Evolutionary conservation across 306 rosid genomes (phyloP), one percentile per base, ranked within the genome.

Genomic region (Castanea sativa): DNA sequence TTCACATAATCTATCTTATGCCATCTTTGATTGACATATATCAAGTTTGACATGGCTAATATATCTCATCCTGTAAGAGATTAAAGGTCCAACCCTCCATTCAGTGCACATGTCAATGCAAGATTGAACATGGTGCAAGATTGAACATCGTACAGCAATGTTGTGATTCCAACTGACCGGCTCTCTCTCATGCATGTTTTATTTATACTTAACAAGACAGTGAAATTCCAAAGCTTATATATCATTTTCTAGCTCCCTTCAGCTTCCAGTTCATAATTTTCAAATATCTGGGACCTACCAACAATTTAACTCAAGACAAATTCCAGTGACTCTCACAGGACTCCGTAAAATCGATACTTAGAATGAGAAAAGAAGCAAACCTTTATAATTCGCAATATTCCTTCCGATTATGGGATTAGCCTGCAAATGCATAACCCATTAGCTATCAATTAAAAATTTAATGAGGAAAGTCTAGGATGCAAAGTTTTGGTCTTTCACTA

Each of bases 351-450:
- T 79, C 4, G 59, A 69, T 73, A 79, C 21, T 9, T 63, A 38
- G 74, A 29, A 55, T 6, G 32, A 75, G 70, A 43, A 59, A 78
- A 77, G 76, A 60, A 35, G 74, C 89, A 81, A 55, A 95, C 99
- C 99, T 91, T 85, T 87, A 82, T 83, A 85, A 73, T 81, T 84
- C 73, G 89, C 73, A 60, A 95, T 81, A 82, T 88, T 86, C 89
- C 87, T 90, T 83, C 87, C 82, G 57, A 95, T 93, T 73, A 81
- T 74, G 12, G 97, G 92, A 88, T 95, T 95, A 27, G 87, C 87
- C 99, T 95, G 98, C 88, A 83, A 83, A 85, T 71, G 55, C 18
- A 78, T 73, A 78, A 52, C 75, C 51, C 71, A 19, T 84, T 69
- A 71, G 71, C 69, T 38, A 69, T 83, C 19, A 18, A 58, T 2